Conservation (phyloP, 306 rosid genomes). For the Oemleria cerasiformis region DNA sequence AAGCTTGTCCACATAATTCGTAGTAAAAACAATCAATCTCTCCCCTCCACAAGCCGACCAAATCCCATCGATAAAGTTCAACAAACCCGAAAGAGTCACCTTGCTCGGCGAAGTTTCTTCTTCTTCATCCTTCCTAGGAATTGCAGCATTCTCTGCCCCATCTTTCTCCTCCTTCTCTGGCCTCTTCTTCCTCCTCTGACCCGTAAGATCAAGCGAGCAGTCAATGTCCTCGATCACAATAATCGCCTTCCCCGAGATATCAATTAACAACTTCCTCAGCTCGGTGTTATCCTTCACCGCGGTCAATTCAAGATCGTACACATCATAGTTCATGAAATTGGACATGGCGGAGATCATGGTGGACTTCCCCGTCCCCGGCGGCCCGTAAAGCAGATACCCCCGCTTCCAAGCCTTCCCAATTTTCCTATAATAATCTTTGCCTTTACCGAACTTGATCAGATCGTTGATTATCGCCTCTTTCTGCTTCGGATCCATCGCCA, state of each 20-base stretch:
- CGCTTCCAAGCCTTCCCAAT: constrained; percentile 72
- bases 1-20: constrained; percentile 54
- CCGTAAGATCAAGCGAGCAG: constrained; percentile 67
- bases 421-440: constrained; percentile 52
- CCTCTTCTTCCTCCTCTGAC: constrained; percentile 48
- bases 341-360: constrained; percentile 69
- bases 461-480: constrained; percentile 50
- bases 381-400: constrained; percentile 58
- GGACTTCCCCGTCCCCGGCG: constrained; percentile 70
- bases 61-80: constrained; percentile 67
- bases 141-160: constrained; percentile 20
- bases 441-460: constrained; percentile 36
- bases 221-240: constrained; percentile 68
- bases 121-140: constrained; percentile 13
- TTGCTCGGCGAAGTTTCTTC: constrained; percentile 28
- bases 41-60: constrained; percentile 82
- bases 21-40: constrained; percentile 54
- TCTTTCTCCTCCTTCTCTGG: constrained; percentile 12
- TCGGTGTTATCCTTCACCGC: constrained; percentile 51
- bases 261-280: constrained; percentile 45
- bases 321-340: constrained; percentile 54
- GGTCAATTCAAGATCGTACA: constrained; percentile 60
- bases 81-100: constrained; percentile 64
- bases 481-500: constrained; percentile 46
- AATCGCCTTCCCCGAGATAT: constrained; percentile 39